Conservation (phyloP, 106 monocot genomes). For the Triglochin maritima region DNA sequence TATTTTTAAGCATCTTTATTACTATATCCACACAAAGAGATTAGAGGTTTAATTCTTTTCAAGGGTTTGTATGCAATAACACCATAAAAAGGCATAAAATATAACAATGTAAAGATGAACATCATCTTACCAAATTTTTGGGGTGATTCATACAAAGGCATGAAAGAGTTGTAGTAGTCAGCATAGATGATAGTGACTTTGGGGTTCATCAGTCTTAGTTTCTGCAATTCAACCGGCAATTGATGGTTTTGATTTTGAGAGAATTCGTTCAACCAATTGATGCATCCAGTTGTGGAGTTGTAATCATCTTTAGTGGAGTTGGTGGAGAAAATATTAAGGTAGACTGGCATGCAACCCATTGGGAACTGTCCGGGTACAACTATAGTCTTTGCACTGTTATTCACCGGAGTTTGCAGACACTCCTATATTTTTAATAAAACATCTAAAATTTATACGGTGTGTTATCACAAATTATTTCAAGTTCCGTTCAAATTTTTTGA, state of each 20-base stretch:
- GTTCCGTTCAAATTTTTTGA: too few relatives aligned
- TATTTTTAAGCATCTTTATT: too few relatives aligned
- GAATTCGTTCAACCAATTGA: conserved; percentile 27
- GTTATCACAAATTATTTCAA: too few relatives aligned
- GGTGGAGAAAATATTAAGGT: conserved; percentile 9
- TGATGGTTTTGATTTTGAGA: conserved; percentile 16
- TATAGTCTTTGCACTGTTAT: conserved; percentile 26
- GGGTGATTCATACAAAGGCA: conserved; percentile 15
- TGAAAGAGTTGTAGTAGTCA: conserved; percentile 23
- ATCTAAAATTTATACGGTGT: too few relatives aligned
- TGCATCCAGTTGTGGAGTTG: conserved; percentile 20
- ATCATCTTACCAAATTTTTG: conserved; percentile 11
- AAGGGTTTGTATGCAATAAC: neutral
- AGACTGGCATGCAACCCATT: conserved; percentile 20
- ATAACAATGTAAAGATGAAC: neutral
- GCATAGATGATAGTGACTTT: conserved; percentile 28
- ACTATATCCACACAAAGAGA: too few relatives aligned
- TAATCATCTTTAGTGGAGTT: neutral
- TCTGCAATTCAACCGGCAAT: conserved; percentile 11
- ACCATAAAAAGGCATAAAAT: neutral
- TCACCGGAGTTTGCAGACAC: conserved; percentile 20
- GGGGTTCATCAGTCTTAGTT: conserved; percentile 14
- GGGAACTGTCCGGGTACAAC: conserved; percentile 39
- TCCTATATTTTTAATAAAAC: too few relatives aligned
- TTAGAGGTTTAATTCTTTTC: too few relatives aligned